phyloP scores from a whole-genome alignment of 2,329 filamentous ascomycete species.

The Magnaporthiopsis rhizophila region DNA sequence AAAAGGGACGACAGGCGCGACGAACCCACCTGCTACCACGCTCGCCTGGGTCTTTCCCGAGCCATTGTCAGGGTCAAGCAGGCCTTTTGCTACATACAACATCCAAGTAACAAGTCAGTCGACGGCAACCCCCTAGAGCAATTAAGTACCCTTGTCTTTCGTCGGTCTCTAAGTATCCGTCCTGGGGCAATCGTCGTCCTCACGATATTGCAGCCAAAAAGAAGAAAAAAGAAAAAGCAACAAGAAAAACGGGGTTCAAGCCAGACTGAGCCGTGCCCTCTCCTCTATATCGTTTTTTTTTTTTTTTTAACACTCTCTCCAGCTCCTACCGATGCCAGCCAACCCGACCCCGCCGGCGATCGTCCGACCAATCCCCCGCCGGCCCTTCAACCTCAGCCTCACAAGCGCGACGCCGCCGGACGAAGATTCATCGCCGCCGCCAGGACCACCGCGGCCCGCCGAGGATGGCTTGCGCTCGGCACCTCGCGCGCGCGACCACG shows the following conservation, averaged over 20 bases:
- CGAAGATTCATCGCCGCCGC: slow-evolving; percentile 22
- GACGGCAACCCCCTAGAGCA: not conserved
- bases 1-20: not conserved
- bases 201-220: not conserved
- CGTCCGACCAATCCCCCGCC: slow-evolving; percentile 62
- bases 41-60: not conserved
- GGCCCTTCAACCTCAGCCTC: slow-evolving; percentile 57
- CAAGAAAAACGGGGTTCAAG: not conserved
- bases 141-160: too few species aligned
- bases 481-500: not conserved
- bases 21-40: not conserved
- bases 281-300: not conserved
- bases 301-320: not conserved
- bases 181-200: not conserved
- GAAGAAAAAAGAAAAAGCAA: not conserved
- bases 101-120: not conserved
- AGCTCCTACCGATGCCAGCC: slow-evolving; percentile 8
- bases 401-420: slow-evolving; percentile 36
- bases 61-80: not conserved
- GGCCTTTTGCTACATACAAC: not conserved
- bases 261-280: not conserved
- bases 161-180: not conserved
- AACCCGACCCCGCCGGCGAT: slow-evolving; percentile 29
- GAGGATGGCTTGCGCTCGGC: slow-evolving; percentile 19
- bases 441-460: slow-evolving; percentile 18